Conservation (phyloP, 495 filamentous ascomycete genomes). For the Elaphomyces granulatus region DNA sequence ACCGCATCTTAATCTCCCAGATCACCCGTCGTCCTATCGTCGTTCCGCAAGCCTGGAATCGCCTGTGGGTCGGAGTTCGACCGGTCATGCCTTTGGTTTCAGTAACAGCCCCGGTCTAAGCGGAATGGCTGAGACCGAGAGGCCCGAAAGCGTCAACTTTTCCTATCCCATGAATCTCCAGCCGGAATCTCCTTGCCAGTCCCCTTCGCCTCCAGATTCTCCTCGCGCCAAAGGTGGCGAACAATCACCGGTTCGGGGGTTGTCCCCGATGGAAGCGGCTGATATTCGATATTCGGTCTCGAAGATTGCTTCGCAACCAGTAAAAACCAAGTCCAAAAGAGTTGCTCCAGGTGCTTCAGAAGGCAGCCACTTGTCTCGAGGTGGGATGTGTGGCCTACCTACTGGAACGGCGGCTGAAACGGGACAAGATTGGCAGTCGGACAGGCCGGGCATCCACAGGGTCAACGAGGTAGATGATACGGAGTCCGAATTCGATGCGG, state of each 20-base stretch:
- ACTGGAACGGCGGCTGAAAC: slow-evolving; percentile 26
- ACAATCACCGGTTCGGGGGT: slow-evolving; percentile 8
- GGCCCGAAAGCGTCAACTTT: slow-evolving; percentile 64
- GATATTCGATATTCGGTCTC: slow-evolving; percentile 23
- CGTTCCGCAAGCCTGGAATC: slow-evolving; percentile 43
- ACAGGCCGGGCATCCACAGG: background rate
- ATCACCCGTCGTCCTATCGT: slow-evolving; percentile 18
- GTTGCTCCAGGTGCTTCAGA: slow-evolving; percentile 24
- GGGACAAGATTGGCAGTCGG: slow-evolving; percentile 1
- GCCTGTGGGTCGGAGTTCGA: slow-evolving; percentile 7
- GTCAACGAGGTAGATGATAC: background rate
- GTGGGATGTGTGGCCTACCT: slow-evolving; percentile 20
- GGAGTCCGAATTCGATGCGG: too few relatives aligned
- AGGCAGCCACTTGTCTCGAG: slow-evolving; percentile 29
- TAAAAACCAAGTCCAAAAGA: slow-evolving; percentile 37
- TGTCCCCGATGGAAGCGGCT: slow-evolving; percentile 16
- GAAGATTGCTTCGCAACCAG: slow-evolving; percentile 33
- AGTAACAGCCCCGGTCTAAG: background rate
- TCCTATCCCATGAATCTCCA: slow-evolving; percentile 59
- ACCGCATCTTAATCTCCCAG: slow-evolving; percentile 18
- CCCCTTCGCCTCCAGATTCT: slow-evolving; percentile 9
- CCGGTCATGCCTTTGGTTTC: background rate
- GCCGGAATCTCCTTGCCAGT: slow-evolving; percentile 23
- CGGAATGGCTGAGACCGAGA: slow-evolving; percentile 25
- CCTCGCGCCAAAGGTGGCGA: slow-evolving; percentile 6